Conservation (phyloP, 2,329 filamentous ascomycete genomes). For the Beauveria medogensis region DNA sequence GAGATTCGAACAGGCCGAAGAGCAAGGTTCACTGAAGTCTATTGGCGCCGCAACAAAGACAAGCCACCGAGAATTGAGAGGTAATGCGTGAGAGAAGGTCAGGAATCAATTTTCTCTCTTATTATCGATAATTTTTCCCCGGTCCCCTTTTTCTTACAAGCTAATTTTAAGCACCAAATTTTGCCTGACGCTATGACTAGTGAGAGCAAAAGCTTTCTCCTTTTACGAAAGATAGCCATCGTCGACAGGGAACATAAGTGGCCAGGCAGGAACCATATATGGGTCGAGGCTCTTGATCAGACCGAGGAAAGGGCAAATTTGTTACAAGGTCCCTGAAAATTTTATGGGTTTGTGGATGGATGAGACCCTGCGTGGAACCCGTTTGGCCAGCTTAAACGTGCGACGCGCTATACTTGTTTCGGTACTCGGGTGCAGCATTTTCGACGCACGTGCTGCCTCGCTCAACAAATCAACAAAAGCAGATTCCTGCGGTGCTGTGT, state of each 20-base stretch:
- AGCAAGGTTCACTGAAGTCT: neutral
- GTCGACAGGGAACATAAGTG: neutral
- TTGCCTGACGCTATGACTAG: slow-evolving; percentile 3
- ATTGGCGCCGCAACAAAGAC: neutral
- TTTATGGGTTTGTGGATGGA: neutral
- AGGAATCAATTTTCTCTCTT: neutral
- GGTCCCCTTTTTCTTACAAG: slow-evolving; percentile 1
- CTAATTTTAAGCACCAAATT: slow-evolving; percentile 2
- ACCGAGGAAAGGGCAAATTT: neutral
- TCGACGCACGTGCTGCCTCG: neutral
- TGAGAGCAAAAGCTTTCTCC: neutral
- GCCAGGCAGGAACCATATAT: neutral
- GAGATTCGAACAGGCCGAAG: neutral
- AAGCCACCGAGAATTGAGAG: neutral
- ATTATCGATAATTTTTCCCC: neutral
- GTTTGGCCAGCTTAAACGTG: neutral
- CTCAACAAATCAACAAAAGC: neutral
- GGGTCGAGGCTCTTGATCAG: neutral
- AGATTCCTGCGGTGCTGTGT: too few relatives aligned
- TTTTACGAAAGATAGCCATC: neutral
- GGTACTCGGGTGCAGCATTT: neutral
- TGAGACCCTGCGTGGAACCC: too few relatives aligned
- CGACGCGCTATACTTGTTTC: neutral
- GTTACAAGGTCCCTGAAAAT: neutral
- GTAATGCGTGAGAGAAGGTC: neutral